Evolutionary conservation across 768 basidiomycete genomes (phyloP), one percentile per base, ranked within the genome.

Genomic region (Serendipita sp.): DNA sequence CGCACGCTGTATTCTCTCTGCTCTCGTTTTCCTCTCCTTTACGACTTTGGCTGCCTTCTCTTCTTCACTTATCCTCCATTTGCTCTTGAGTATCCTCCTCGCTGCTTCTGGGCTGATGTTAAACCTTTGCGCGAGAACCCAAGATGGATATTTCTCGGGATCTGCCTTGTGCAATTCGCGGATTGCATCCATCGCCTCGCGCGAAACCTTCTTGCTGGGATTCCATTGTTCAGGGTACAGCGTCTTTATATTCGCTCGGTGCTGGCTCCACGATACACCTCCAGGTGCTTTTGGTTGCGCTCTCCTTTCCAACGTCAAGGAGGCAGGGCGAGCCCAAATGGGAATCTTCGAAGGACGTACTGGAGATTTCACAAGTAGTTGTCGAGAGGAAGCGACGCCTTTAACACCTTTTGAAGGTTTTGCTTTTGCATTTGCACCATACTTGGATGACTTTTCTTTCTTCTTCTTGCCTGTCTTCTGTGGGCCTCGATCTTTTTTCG

Each of bases 111-210:
- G 83, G 69, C 85, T 86, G 72, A 92, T 82, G 72, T 78, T 83
- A 75, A 92, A 92, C 71, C 80, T 81, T 66, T 85, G 81, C 15
- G 88, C 84, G n/a, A 93, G 81, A 0, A 83, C 74, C 32, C 83
- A 78, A 11, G 85, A 86, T 41, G 78, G 80, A 75, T 86, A 90
- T 54, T 74, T 80, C 56, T 76, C 77, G 5, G 85, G 83, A 70
- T 92, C 83, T 51, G 83, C 72, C 45, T 74, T 74, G 71, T 90
- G 80, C 65, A 92, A 77, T 53, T 82, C 78, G 45, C 86, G 82
- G 66, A 93, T 73, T 15, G 85, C 84, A 67, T 86, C 85, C 89
- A 92, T 92, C 41, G 89, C 89, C 69, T 88, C 85, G 64, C 87
- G 80, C 13, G 88, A 88, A 63, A 93, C 72, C 71, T 89, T 89